Evolutionary conservation across 192 early-diverging fungal species (phyloP).

Genomic region (Oehlia diaphana): DNA sequence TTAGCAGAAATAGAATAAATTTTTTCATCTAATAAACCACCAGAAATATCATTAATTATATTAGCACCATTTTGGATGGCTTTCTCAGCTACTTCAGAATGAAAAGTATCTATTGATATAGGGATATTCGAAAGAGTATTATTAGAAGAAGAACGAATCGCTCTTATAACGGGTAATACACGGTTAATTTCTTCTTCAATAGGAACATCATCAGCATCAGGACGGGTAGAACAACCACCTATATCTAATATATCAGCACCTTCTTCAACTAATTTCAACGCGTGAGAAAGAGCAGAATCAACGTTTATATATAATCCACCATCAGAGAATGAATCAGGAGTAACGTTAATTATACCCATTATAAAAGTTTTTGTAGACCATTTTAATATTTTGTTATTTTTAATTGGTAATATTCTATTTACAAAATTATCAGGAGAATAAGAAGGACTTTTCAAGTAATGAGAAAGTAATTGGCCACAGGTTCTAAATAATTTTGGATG

Average conservation of each 20-base stretch:
- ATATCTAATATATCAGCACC: constrained; percentile 95
- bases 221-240: constrained; percentile 93
- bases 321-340: constrained; percentile 96
- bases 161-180: constrained; percentile 84
- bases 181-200: constrained; percentile 74
- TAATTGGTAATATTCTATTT: constrained; percentile 55
- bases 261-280: constrained; percentile 63
- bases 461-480: constrained; percentile 65
- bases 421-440: constrained; percentile 40
- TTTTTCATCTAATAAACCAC: constrained; percentile 73
- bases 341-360: constrained; percentile 98
- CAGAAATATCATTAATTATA: constrained; percentile 94
- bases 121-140: constrained; percentile 57
- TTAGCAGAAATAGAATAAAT: constrained; percentile 84
- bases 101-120: constrained; percentile 94
- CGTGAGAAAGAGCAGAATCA: constrained; percentile 67
- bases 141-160: constrained; percentile 54
- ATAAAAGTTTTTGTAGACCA: constrained; percentile 72
- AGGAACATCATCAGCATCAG: constrained; percentile 72
- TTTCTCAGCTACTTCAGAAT: constrained; percentile 77
- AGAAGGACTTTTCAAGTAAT: constrained; percentile 48
- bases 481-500: constrained; percentile 88
- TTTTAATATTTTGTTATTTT: constrained; percentile 46
- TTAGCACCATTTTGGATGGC: constrained; percentile 91
- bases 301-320: constrained; percentile 72